phyloP scores from a whole-genome alignment of 805 yeast genomes.

The Zygosaccharomyces gambellarensis region DNA sequence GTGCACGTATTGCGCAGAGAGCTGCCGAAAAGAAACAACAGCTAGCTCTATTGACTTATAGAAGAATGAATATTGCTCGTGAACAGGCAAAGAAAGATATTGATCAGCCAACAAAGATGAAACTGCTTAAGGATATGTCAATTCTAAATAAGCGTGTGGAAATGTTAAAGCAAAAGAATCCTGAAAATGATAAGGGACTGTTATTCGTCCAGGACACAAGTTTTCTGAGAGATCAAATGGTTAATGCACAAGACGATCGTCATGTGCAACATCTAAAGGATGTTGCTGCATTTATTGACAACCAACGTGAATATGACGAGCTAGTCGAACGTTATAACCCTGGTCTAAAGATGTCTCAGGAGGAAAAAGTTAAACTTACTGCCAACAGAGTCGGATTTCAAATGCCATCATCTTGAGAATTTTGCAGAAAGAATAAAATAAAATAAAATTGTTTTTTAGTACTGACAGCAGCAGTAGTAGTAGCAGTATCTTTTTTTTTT shows the following conservation, averaged over 20 bases:
- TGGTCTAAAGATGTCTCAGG: conserved; percentile 64
- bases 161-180: conserved; percentile 12
- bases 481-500: neutral
- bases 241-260: conserved; percentile 3
- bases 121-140: conserved; percentile 9
- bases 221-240: conserved; percentile 8
- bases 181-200: conserved; percentile 13
- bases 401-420: conserved; percentile 38
- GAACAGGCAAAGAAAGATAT: conserved; percentile 10
- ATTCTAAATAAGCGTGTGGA: conserved; percentile 17
- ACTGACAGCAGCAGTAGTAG: neutral
- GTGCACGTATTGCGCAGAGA: conserved; percentile 20
- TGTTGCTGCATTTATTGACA: conserved; percentile 54
- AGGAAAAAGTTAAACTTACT: conserved; percentile 70
- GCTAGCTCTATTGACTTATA: conserved; percentile 24
- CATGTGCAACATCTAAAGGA: conserved; percentile 46
- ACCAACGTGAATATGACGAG: conserved; percentile 74
- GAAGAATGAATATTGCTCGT: conserved; percentile 20
- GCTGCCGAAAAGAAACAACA: conserved; percentile 19
- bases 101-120: conserved; percentile 7
- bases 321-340: conserved; percentile 84
- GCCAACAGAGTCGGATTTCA: conserved; percentile 88
- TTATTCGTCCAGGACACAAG: conserved; percentile 17
- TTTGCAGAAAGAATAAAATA: conserved; percentile 18
- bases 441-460: neutral